Conservation (phyloP, 306 rosid genomes). For the Pyrus betulifolia region DNA sequence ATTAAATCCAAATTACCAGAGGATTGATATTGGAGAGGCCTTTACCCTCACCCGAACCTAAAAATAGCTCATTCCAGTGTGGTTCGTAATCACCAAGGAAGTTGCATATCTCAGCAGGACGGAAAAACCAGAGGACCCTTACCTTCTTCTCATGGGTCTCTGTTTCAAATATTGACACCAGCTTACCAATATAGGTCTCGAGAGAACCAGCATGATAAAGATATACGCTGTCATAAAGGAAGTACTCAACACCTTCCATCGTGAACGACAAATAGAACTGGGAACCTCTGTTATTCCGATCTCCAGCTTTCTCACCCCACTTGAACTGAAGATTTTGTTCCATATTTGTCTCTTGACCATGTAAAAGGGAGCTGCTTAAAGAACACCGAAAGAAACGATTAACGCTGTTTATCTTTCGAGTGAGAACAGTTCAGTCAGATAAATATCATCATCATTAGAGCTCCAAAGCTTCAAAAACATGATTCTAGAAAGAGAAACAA, state of each 20-base stretch:
- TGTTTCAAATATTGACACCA: constrained; percentile 41
- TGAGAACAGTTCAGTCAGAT: too few species aligned
- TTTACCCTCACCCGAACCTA: constrained; percentile 48
- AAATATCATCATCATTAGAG: background rate
- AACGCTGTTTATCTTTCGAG: background rate
- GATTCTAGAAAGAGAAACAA: background rate
- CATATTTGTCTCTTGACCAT: background rate
- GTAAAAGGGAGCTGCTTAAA: too few species aligned
- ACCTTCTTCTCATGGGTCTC: constrained; percentile 24
- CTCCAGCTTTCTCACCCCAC: constrained; percentile 41
- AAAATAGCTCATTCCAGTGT: constrained; percentile 52
- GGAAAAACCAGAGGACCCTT: constrained; percentile 44
- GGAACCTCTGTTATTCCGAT: background rate
- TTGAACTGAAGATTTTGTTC: constrained; percentile 27
- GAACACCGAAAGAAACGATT: too few species aligned
- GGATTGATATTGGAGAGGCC: constrained; percentile 36
- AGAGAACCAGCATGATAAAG: constrained; percentile 10
- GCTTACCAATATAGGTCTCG: constrained; percentile 50
- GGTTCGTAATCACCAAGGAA: constrained; percentile 27
- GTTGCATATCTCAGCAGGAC: constrained; percentile 42
- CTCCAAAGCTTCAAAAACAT: background rate
- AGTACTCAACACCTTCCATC: constrained; percentile 37
- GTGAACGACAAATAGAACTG: constrained; percentile 37
- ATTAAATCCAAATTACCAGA: constrained; percentile 33
- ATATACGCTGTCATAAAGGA: constrained; percentile 41